Evolutionary conservation across 129 eudicot genomes (phyloP).

Genomic region (Scalesia atractyloides): DNA sequence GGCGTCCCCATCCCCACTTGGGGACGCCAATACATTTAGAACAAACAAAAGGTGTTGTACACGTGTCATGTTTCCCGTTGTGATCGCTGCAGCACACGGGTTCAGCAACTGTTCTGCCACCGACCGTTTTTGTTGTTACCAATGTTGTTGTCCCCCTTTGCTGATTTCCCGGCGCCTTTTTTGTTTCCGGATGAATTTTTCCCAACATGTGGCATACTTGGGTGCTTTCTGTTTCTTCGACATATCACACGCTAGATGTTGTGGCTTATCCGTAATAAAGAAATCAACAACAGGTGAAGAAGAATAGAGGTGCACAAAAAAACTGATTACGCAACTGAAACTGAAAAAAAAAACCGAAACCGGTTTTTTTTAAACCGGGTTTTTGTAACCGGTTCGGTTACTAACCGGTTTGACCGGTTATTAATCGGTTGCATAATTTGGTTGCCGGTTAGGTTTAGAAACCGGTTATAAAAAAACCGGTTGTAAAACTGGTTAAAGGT

Average conservation of each 20-base stretch:
- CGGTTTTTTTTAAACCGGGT: too few species aligned
- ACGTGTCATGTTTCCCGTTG: constrained; percentile 52
- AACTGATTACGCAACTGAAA: too few species aligned
- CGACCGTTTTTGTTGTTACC: constrained; percentile 58
- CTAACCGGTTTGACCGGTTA: too few species aligned
- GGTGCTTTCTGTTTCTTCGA: constrained; percentile 62
- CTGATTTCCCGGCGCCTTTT: constrained; percentile 43
- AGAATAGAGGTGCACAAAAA: too few species aligned
- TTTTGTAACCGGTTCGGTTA: too few species aligned
- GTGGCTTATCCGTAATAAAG: constrained; percentile 25
- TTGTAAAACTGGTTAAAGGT: too few species aligned
- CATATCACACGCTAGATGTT: constrained; percentile 25
- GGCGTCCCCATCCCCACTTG: constrained; percentile 80
- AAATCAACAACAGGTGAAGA: constrained; percentile 16
- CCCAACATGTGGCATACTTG: constrained; percentile 26
- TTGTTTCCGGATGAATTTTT: constrained; percentile 46
- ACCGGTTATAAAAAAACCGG: too few species aligned
- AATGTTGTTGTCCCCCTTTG: constrained; percentile 32
- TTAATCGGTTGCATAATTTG: too few species aligned
- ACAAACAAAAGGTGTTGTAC: constrained; percentile 78
- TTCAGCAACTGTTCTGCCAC: constrained; percentile 89
- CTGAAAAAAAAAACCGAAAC: too few species aligned
- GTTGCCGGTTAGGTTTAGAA: too few species aligned
- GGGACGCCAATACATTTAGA: constrained; percentile 72
- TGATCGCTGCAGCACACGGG: constrained; percentile 78